phyloP scores from a whole-genome alignment of 1,284 basidiomycete genomes.

The Peniophora sp. region DNA sequence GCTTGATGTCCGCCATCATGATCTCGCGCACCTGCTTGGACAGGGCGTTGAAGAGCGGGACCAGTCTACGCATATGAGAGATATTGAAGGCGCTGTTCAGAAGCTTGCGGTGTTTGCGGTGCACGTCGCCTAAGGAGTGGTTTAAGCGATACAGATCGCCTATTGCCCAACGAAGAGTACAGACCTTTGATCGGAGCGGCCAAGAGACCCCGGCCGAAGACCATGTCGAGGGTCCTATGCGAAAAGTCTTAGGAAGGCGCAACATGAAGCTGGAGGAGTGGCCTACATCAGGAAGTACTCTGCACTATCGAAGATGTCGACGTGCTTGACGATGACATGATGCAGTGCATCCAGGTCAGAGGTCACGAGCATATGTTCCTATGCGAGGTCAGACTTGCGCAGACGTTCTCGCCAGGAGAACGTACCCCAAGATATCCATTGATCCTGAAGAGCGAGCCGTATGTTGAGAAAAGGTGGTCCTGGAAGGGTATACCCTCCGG shows the following conservation, averaged over 20 bases:
- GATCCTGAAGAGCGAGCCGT: not conserved
- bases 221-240: conserved; percentile 8
- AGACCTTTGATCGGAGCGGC: conserved; percentile 10
- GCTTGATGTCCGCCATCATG: not conserved
- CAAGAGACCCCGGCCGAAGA: conserved; percentile 14
- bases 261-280: not conserved
- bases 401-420: no score
- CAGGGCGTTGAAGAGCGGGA: not conserved
- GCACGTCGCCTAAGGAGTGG: not conserved
- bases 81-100: not conserved
- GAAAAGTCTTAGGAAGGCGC: not conserved
- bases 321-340: not conserved
- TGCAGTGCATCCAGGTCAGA: not conserved
- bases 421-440: not conserved
- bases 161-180: not conserved
- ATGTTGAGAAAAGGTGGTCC: not conserved
- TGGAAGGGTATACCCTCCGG: not conserved
- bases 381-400: not conserved
- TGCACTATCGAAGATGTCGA: not conserved
- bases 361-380: not conserved
- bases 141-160: not conserved
- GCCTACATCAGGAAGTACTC: not conserved
- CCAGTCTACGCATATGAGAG: not conserved
- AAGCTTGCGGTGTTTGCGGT: conserved; percentile 1
- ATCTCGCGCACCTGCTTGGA: not conserved